A percentile compares a stretch with the other conserved stretches of the same genome.
These are phyloP conservation scores for Rubia peregrina DNA, from an alignment of 305 asterid genomes.

Conservation along the genomic window DNA sequence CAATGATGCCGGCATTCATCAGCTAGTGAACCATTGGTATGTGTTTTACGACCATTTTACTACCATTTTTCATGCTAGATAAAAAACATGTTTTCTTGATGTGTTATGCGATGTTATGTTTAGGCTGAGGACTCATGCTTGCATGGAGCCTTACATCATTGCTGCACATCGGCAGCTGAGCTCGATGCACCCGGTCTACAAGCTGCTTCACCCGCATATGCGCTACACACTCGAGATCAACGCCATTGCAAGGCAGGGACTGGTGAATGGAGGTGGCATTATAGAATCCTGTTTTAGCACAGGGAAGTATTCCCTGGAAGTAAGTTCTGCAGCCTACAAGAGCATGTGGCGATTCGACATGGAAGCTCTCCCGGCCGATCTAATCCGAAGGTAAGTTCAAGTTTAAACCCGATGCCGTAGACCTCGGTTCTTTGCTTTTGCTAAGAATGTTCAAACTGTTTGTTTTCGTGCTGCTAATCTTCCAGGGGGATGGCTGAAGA, in stretches of 20 bases:
- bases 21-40: conserved; percentile 77
- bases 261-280: conserved; percentile 68
- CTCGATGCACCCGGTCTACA: conserved; percentile 68
- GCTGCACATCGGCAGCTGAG: conserved; percentile 84
- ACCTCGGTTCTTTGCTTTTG: too few relatives aligned
- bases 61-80: neutral
- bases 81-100: neutral
- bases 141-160: conserved; percentile 60
- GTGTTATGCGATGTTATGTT: conserved; percentile 14
- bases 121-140: conserved; percentile 82
- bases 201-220: conserved; percentile 80
- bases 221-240: conserved; percentile 81
- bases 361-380: conserved; percentile 74
- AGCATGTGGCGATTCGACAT: conserved; percentile 65
- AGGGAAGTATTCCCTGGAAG: conserved; percentile 58
- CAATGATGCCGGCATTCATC: conserved; percentile 75
- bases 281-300: conserved; percentile 75
- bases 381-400: conserved; percentile 44
- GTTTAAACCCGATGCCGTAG: neutral
- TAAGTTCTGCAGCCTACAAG: conserved; percentile 78
- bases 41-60: neutral
- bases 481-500: conserved; percentile 73
- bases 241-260: conserved; percentile 62
- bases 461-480: neutral
- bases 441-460: neutral